Conservation (phyloP, 1,139 yeast genomes). For the Scheffersomyces segobiensis region DNA sequence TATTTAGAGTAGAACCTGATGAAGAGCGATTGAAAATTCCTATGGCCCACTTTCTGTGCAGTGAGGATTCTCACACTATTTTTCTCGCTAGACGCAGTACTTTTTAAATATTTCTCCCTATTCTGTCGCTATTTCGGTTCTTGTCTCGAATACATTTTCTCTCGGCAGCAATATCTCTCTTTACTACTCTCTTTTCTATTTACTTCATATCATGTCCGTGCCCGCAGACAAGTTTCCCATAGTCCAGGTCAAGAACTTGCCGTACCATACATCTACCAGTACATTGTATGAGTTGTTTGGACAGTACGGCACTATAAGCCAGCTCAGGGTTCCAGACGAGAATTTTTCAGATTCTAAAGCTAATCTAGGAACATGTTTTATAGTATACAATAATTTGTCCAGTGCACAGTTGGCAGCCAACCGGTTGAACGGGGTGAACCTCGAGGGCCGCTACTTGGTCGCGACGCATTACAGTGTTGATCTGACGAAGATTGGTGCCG, state of each 20-base stretch:
- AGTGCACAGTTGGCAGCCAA: constrained; percentile 53
- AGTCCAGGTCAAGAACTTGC: constrained; percentile 58
- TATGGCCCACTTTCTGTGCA: neutral
- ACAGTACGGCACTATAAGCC: constrained; percentile 57
- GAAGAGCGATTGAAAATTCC: neutral
- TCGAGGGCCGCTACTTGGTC: constrained; percentile 59
- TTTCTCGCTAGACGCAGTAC: neutral
- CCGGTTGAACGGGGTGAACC: constrained; percentile 61
- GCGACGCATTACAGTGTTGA: constrained; percentile 50
- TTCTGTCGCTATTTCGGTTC: neutral
- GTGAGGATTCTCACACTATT: neutral
- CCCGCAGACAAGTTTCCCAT: constrained; percentile 39
- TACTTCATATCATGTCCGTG: neutral
- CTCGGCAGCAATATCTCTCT: neutral
- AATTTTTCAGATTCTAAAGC: constrained; percentile 6
- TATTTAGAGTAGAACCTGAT: neutral
- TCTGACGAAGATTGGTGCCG: constrained; percentile 22
- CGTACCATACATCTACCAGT: constrained; percentile 49
- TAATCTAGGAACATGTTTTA: constrained; percentile 52
- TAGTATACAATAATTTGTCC: constrained; percentile 51
- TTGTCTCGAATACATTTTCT: neutral
- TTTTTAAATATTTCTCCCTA: neutral
- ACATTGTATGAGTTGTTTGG: constrained; percentile 58
- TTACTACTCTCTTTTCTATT: neutral
- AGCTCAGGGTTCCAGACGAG: constrained; percentile 51